These are phyloP conservation scores for Candida ovalis DNA, from an alignment of 805 yeast species.

Conservation along the genomic window DNA sequence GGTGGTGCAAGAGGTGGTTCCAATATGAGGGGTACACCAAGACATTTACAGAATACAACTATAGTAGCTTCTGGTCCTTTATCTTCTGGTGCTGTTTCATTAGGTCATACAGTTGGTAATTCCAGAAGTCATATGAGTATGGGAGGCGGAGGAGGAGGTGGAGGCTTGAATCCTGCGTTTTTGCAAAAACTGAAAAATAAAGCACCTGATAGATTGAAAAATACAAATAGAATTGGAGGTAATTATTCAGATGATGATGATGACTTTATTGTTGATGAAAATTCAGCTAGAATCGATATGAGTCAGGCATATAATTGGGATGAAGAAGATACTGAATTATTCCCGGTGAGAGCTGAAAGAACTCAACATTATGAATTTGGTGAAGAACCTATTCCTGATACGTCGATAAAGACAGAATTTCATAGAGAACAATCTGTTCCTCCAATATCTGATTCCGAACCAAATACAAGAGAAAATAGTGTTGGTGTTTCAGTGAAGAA, in stretches of 20 bases:
- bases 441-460: conserved; percentile 16
- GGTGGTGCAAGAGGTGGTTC: conserved; percentile 30
- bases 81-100: conserved; percentile 57
- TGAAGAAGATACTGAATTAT: conserved; percentile 50
- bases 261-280: conserved; percentile 29
- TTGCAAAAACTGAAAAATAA: conserved; percentile 17
- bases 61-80: conserved; percentile 71
- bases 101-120: conserved; percentile 29
- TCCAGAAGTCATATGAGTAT: conserved; percentile 7
- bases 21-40: conserved; percentile 29
- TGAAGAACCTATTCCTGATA: conserved; percentile 29
- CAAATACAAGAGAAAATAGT: conserved; percentile 22
- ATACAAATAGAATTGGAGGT: background rate
- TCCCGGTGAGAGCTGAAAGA: conserved; percentile 71
- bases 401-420: conserved; percentile 31
- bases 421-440: conserved; percentile 23
- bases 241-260: conserved; percentile 27
- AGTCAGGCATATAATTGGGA: conserved; percentile 52
- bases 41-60: conserved; percentile 45
- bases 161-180: conserved; percentile 34
- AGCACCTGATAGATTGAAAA: conserved; percentile 6
- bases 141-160: conserved; percentile 22
- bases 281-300: conserved; percentile 56
- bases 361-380: conserved; percentile 38
- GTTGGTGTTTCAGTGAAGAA: conserved; percentile 10